Evolutionary conservation across 352 stramenopile species (phyloP), one percentile per base, ranked within the genome.

Genomic region (Phytophthora capsici): DNA sequence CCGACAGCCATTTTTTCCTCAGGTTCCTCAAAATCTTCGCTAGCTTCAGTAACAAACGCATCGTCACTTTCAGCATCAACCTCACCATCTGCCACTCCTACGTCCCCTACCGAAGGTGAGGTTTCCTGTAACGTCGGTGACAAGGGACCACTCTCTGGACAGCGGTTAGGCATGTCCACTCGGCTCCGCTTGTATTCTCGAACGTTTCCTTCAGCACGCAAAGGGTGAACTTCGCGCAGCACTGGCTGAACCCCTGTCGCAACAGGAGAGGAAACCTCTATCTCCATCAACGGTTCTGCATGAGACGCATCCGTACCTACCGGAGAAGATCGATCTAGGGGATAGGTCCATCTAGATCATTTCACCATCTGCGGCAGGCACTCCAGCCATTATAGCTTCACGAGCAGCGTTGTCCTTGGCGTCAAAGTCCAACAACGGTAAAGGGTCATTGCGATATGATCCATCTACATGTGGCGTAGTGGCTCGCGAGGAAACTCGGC

Each of bases 31-130:
- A n/a, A n/a, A n/a, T n/a, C n/a, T n/a, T n/a, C n/a, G n/a, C n/a
- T n/a, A n/a, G n/a, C n/a, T n/a, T n/a, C n/a, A n/a, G n/a, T n/a
- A n/a, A n/a, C n/a, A n/a, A n/a, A n/a, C n/a, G n/a, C n/a, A n/a
- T n/a, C n/a, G n/a, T n/a, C n/a, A n/a, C n/a, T n/a, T n/a, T n/a
- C n/a, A n/a, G n/a, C n/a, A n/a, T n/a, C n/a, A n/a, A n/a, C n/a
- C 4, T 46, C 19, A 46, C 40, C n/a, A 0, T 14, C 40, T n/a
- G n/a, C 17, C 5, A 16, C 40, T 44, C 32, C n/a, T 30, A n/a
- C n/a, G n/a, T 45, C 30, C 14, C 43, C 40, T 17, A 60, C 50
- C 34, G 22, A 57, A 48, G 50, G 36, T 48, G 50, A 57, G 14
- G 17, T 46, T 46, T 0, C n/a, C n/a, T 19, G 40, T 8, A 36